A percentile compares a stretch with the other conserved stretches of the same genome.
phyloP scores from a whole-genome alignment of 2,329 filamentous ascomycete species.

The Emmonsiellopsis sp. region DNA sequence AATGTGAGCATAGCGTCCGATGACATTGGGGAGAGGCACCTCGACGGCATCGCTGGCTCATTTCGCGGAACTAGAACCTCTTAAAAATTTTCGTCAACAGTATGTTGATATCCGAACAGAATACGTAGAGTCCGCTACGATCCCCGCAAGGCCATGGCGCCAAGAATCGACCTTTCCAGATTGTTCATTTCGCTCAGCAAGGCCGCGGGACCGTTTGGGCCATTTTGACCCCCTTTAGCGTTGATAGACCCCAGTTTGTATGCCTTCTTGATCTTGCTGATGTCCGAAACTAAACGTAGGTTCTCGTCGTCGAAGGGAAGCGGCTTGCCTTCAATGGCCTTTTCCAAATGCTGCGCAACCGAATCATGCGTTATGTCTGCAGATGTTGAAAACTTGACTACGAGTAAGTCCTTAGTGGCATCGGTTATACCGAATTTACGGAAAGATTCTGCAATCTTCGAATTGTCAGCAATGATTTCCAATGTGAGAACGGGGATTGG shows the following conservation, averaged over 20 bases:
- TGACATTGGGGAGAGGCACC: too few relatives aligned
- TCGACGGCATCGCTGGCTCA: too few relatives aligned
- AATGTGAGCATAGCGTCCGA: too few relatives aligned
- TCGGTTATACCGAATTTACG: constrained; percentile 74
- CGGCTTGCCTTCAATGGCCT: constrained; percentile 52
- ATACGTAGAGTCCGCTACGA: background rate
- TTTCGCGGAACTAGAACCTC: too few relatives aligned
- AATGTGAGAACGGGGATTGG: background rate
- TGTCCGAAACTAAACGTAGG: constrained; percentile 52
- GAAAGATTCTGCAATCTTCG: constrained; percentile 82
- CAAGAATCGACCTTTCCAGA: constrained; percentile 3
- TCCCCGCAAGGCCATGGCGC: constrained; percentile 5
- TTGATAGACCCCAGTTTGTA: constrained; percentile 69
- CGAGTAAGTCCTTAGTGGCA: constrained; percentile 60
- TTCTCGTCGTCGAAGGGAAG: constrained; percentile 53
- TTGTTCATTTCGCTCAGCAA: background rate
- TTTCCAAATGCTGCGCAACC: constrained; percentile 50
- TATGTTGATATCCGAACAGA: background rate
- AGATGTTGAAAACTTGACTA: constrained; percentile 63
- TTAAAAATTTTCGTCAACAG: background rate
- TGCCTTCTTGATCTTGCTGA: constrained; percentile 65
- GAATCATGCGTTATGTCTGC: constrained; percentile 37
- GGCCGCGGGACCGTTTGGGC: background rate
- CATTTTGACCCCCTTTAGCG: constrained; percentile 23
- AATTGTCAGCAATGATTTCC: background rate